Base-by-base conservation (phyloP, 2,329 filamentous ascomycete genomes). In the Colletotrichum noveboracense region DNA sequence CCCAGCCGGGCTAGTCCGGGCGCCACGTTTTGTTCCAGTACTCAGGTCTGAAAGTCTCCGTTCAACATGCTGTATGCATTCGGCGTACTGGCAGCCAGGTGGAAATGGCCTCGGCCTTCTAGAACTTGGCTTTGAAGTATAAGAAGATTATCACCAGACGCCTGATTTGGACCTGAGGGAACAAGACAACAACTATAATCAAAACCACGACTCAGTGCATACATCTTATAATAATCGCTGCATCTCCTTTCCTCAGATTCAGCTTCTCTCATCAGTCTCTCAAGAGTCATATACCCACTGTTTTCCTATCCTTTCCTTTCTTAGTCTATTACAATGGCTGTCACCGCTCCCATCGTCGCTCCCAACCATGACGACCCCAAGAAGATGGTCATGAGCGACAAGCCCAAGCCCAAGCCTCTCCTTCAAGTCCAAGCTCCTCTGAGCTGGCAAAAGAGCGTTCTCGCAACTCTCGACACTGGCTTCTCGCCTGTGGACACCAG, bases 61-160 rank as follows among this genome's bases (percentile, higher is more conserved):
- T 36, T 14, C 24, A 32, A 38, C 24, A 21, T 56, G 26, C 26
- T 73, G 70, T 16, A 73, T 64, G 73, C 70, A 14, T 62, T 62
- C 64, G 56, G 62, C n/a, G 30, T 18, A 32, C 13, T 9, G 38
- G 56, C n/a, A 38, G 30, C 24, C 16, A 24, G 16, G 58, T 26
- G 61, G 38, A 7, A 6, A 38, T 72, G 55, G 12, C 26, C 52
- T 69, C 66, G 61, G 38, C 26, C 52, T 34, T 26, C 24, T 16
- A 4, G 36, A 21, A 10, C 14, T 13, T 6, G 10, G 24, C 7
- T 58, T 2, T 6, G 32, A 30, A 60, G 70, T 76, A 76, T 76
- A 76, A 76, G 74, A 76, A 68, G 64, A 75, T 56, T 75, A 61
- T 61, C n/a, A 18, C 48, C 28, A 65, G 62, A 30, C 43, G 34